Evolutionary conservation across 164 flowering plant species (phyloP), one percentile per base, ranked within the genome.

Genomic region (Echeveria elegans): DNA sequence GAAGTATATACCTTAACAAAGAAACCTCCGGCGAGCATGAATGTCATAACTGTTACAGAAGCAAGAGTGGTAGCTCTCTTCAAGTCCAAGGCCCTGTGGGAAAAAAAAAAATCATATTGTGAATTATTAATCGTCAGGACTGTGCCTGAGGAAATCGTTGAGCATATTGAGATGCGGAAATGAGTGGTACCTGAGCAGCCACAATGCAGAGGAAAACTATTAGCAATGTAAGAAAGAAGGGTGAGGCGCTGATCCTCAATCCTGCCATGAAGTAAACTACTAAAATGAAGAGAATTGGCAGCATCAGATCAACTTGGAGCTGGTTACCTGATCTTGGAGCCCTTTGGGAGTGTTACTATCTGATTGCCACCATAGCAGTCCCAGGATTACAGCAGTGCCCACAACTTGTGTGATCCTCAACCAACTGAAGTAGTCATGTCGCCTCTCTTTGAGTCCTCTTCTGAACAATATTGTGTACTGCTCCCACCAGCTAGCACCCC

Each of bases 1-100:
- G 45, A 4, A 43, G n/a, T 31, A 9, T 8, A 23, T 83, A 89
- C 99, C 90, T 87, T 77, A 4, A 94, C 90, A 65, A 89, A 94
- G 76, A 71, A 94, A 1, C 99, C 99, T 5, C 99, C 99, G 60
- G 99, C 93, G 72, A 94, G 77, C 99, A 94, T 94, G 84, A 94
- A 94, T 64, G 99, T 84, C 99, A 94, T 91, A 29, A 88, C 93
- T 30, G 93, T 88, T 41, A 94, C 93, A 26, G 99, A 94, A 62
- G 92, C 96, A 66, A 91, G 71, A 53, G 99, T 94, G n/a, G 99
- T 89, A 31, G 99, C 97, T 72, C 64, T 85, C 83, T 94, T 94
- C 34, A 91, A 53, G 75, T 94, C 99, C 99, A 60, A 91, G 87
- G 26, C 97, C 97, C 97, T 94, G 82, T 32, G 7, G 15, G n/a